Percentiles rank a stretch among this genome's conserved stretches.
Evolutionary conservation across 2,329 filamentous ascomycete species (phyloP).

Genomic region (Colletotrichum truncatum): DNA sequence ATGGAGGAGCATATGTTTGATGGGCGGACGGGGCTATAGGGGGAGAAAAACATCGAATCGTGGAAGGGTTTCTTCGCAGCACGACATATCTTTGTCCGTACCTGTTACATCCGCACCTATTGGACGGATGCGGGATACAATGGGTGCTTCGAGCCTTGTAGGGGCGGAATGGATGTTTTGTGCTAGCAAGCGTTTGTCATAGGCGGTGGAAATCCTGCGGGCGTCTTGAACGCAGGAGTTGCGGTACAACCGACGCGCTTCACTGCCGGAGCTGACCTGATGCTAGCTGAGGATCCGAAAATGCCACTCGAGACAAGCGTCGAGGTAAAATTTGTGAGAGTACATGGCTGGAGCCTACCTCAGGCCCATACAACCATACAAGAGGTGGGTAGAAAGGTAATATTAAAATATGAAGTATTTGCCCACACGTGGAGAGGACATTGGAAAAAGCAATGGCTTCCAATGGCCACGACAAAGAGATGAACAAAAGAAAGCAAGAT

Average conservation of each 20-base stretch:
- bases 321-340: neutral
- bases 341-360: neutral
- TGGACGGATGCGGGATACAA: neutral
- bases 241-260: neutral
- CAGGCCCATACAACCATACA: neutral
- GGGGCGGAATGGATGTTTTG: neutral
- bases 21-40: conserved; percentile 4
- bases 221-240: neutral
- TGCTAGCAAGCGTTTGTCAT: conserved; percentile 2
- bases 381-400: neutral
- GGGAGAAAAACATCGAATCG: conserved; percentile 20
- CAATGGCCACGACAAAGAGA: neutral
- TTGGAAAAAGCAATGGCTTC: conserved; percentile 1
- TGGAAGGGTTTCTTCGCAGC: conserved; percentile 2
- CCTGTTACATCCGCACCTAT: neutral
- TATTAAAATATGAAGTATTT: neutral
- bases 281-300: neutral
- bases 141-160: neutral
- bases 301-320: conserved; percentile 6
- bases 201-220: neutral
- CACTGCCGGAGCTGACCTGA: neutral
- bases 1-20: conserved; percentile 21
- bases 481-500: conserved; percentile 4
- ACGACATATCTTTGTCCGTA: too few species aligned
- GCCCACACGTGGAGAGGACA: neutral